A percentile compares a stretch with the other conserved stretches of the same genome.
Conservation (phyloP, 2,329 filamentous ascomycete species). For the Coccinonectria pachysandricola region DNA sequence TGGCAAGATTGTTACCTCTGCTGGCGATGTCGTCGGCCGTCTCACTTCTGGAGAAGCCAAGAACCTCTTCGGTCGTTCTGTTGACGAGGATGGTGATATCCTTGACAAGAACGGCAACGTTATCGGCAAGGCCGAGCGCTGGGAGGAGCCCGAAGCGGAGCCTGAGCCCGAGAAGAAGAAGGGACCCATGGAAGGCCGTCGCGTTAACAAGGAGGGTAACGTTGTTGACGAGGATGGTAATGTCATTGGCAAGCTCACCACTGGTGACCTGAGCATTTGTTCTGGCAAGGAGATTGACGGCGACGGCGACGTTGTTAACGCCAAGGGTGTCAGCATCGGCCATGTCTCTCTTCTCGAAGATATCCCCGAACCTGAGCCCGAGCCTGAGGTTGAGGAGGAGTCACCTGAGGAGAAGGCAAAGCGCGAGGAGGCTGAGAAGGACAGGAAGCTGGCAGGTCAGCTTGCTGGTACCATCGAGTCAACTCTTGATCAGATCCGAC, state of each 20-base stretch:
- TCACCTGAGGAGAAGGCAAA: slow-evolving; percentile 38
- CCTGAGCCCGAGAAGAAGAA: slow-evolving; percentile 41
- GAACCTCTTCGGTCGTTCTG: slow-evolving; percentile 58
- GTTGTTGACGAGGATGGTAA: slow-evolving; percentile 49
- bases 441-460: slow-evolving; percentile 66
- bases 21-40: slow-evolving; percentile 62
- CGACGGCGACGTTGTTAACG: slow-evolving; percentile 61
- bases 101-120: slow-evolving; percentile 62
- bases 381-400: slow-evolving; percentile 35
- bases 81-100: slow-evolving; percentile 76
- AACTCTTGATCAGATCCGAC: slow-evolving; percentile 73
- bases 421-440: slow-evolving; percentile 49
- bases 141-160: slow-evolving; percentile 45
- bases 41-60: slow-evolving; percentile 62
- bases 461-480: slow-evolving; percentile 65
- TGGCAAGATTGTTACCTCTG: slow-evolving; percentile 54
- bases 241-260: slow-evolving; percentile 55
- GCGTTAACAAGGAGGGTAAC: slow-evolving; percentile 49
- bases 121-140: slow-evolving; percentile 48
- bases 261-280: slow-evolving; percentile 54
- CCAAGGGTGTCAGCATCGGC: slow-evolving; percentile 55
- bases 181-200: slow-evolving; percentile 41
- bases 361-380: slow-evolving; percentile 26
- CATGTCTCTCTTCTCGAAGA: slow-evolving; percentile 58
- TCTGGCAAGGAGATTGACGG: slow-evolving; percentile 60